These are phyloP conservation scores for Aotearoamyces nothofagi DNA, from an alignment of 2,329 filamentous ascomycete species.

Conservation along the genomic window DNA sequence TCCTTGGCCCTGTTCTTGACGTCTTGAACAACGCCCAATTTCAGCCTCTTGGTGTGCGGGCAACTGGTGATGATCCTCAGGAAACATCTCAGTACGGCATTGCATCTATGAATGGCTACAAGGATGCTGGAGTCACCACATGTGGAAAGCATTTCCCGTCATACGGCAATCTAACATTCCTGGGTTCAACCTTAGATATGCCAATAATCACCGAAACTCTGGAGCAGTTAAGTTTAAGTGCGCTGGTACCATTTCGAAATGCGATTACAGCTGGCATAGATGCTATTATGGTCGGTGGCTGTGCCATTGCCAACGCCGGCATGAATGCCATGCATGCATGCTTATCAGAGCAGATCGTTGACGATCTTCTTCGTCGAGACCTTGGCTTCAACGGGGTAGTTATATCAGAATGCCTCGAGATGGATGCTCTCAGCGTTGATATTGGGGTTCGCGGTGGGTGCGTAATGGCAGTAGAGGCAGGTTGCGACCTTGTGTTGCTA, in stretches of 20 bases:
- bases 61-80: slow-evolving; percentile 83
- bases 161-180: slow-evolving; percentile 87
- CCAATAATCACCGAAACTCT: slow-evolving; percentile 91
- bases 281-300: slow-evolving; percentile 91
- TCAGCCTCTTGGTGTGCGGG: slow-evolving; percentile 79
- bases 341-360: slow-evolving; percentile 82
- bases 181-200: slow-evolving; percentile 80
- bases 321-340: slow-evolving; percentile 95
- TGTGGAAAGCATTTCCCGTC: slow-evolving; percentile 96
- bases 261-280: slow-evolving; percentile 78
- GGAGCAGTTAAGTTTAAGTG: slow-evolving; percentile 83
- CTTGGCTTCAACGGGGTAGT: slow-evolving; percentile 84
- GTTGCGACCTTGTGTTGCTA: slow-evolving; percentile 80
- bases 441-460: slow-evolving; percentile 95
- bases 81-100: slow-evolving; percentile 89
- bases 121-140: slow-evolving; percentile 75
- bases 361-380: slow-evolving; percentile 76
- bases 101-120: slow-evolving; percentile 82
- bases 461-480: slow-evolving; percentile 93
- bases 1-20: slow-evolving; percentile 85
- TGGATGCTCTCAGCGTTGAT: slow-evolving; percentile 90
- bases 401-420: slow-evolving; percentile 89
- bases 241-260: slow-evolving; percentile 80
- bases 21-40: slow-evolving; percentile 87
- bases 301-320: slow-evolving; percentile 67